Evolutionary conservation across 805 yeast genomes (phyloP).

Genomic region (Candida sithepensis): DNA sequence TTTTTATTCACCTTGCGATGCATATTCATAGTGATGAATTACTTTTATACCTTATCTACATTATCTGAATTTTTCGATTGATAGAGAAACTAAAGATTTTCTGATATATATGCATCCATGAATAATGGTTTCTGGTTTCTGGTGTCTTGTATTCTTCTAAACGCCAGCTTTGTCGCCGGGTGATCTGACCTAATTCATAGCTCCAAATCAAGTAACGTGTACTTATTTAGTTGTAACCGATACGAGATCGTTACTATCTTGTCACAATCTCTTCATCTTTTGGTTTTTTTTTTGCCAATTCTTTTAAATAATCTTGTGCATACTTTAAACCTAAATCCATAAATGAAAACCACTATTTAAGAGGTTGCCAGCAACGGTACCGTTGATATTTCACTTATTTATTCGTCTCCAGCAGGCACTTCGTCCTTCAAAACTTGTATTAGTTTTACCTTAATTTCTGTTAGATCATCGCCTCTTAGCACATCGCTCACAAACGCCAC

Average conservation of each 20-base stretch:
- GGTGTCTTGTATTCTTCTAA: too few species aligned
- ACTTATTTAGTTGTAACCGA: too few species aligned
- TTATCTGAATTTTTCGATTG: slow-evolving; percentile 29
- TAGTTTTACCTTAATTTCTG: slow-evolving; percentile 75
- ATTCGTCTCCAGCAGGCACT: slow-evolving; percentile 7
- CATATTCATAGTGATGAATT: slow-evolving; percentile 25
- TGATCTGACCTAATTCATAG: too few species aligned
- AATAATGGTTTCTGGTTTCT: background rate
- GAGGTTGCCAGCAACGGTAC: too few species aligned
- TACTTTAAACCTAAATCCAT: too few species aligned
- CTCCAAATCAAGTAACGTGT: too few species aligned
- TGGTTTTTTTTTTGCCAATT: too few species aligned
- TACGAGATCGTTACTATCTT: too few species aligned
- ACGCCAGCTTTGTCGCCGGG: too few species aligned
- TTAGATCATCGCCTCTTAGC: slow-evolving; percentile 74
- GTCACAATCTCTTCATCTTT: too few species aligned
- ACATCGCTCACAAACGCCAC: slow-evolving; percentile 75
- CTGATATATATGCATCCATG: slow-evolving; percentile 3
- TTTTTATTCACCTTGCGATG: background rate
- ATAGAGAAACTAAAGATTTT: slow-evolving; percentile 12
- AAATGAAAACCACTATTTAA: too few species aligned
- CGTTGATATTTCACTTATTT: background rate
- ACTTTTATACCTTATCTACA: slow-evolving; percentile 34
- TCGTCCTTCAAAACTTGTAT: slow-evolving; percentile 70
- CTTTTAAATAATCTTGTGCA: too few species aligned